Evolutionary conservation across 2,329 filamentous ascomycete genomes (phyloP).

Genomic region (Ampelomyces quisqualis): DNA sequence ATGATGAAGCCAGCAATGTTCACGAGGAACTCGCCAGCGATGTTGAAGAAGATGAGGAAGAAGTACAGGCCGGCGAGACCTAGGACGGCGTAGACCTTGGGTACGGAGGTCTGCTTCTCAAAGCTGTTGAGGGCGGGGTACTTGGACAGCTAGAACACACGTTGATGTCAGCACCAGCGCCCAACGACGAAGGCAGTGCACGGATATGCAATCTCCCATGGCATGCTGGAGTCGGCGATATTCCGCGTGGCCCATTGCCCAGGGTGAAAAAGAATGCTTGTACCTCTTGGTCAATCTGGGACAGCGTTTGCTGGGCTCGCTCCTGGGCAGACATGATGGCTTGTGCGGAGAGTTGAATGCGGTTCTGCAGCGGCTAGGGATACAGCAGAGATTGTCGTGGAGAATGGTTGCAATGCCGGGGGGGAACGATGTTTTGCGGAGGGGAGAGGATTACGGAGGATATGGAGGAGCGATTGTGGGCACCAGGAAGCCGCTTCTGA

Average conservation of each 20-base stretch:
- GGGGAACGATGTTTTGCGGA: constrained; percentile 18
- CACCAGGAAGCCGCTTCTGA: constrained; percentile 30
- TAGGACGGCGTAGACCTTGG: constrained; percentile 81
- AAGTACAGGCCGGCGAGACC: constrained; percentile 78
- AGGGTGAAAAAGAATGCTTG: constrained; percentile 44
- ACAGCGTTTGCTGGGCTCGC: constrained; percentile 73
- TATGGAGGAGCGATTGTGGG: constrained; percentile 33
- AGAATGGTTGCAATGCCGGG: constrained; percentile 5
- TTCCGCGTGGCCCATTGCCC: too few relatives aligned
- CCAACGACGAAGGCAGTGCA: too few relatives aligned
- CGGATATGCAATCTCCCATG: too few relatives aligned
- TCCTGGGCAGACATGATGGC: constrained; percentile 72
- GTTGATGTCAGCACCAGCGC: constrained; percentile 26
- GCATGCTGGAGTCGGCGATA: too few relatives aligned
- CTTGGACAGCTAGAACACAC: constrained; percentile 69
- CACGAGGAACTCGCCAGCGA: constrained; percentile 82
- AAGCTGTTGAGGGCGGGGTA: constrained; percentile 82
- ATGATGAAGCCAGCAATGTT: constrained; percentile 83
- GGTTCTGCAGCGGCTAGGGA: constrained; percentile 2
- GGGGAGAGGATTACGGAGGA: constrained; percentile 11
- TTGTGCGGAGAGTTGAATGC: constrained; percentile 9
- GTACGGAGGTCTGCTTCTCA: constrained; percentile 78
- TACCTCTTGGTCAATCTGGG: constrained; percentile 83
- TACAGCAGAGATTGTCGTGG: constrained; percentile 2
- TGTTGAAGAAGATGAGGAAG: constrained; percentile 91